phyloP scores from a whole-genome alignment of 306 rosid species.

The Trichosanthes truncata region DNA sequence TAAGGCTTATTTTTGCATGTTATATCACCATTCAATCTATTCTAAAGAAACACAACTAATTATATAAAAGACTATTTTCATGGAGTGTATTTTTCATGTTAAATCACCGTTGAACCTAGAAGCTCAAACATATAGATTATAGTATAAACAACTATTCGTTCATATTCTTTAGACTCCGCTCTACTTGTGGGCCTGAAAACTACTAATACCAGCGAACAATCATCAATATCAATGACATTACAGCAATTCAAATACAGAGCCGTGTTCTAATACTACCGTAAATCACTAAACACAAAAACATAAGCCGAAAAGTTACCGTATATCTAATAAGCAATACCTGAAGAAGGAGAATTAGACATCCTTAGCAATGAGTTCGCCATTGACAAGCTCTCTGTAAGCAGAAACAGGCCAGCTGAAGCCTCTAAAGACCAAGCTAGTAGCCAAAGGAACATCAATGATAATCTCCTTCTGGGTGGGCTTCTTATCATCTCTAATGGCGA shows the following conservation, averaged over 20 bases:
- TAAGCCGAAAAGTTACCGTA: too few species aligned
- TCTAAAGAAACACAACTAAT: not conserved
- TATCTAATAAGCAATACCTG: not conserved
- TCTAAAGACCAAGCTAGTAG: constrained; percentile 54
- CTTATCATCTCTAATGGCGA: constrained; percentile 76
- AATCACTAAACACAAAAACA: not conserved
- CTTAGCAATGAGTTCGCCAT: constrained; percentile 85
- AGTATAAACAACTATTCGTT: too few species aligned
- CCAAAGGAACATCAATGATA: constrained; percentile 87
- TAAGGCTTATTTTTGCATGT: not conserved
- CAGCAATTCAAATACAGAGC: not conserved
- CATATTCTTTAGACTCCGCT: too few species aligned
- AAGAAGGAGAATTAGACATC: constrained; percentile 39
- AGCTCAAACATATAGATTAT: not conserved
- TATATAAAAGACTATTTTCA: not conserved
- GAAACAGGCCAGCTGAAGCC: constrained; percentile 95
- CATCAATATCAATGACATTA: not conserved
- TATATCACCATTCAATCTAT: not conserved
- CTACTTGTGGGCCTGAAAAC: not conserved
- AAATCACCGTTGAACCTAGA: not conserved
- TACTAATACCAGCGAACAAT: not conserved
- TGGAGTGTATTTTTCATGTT: not conserved
- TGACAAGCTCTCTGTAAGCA: constrained; percentile 78
- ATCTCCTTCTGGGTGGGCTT: constrained; percentile 95
- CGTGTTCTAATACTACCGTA: not conserved